These are phyloP conservation scores for Penicillium manginii DNA, from an alignment of 495 filamentous ascomycete species.

Conservation along the genomic window DNA sequence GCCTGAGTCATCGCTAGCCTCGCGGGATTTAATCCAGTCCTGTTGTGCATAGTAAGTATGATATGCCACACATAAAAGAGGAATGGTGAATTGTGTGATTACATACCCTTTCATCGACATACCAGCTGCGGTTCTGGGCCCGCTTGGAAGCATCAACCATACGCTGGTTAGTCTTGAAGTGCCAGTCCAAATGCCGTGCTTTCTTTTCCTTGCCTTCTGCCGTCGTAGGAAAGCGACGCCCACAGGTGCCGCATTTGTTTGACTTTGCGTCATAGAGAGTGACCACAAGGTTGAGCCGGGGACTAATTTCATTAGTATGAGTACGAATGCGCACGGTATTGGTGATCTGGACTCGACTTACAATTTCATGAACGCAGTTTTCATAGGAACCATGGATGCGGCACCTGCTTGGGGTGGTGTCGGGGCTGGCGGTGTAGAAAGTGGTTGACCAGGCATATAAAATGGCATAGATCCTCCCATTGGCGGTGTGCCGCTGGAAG, in stretches of 20 bases:
- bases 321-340: background rate
- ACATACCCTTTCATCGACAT: constrained; percentile 86
- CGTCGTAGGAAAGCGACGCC: constrained; percentile 77
- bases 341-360: constrained; percentile 39
- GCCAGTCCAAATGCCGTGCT: constrained; percentile 95
- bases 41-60: constrained; percentile 26
- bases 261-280: constrained; percentile 77
- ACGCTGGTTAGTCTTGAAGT: constrained; percentile 90
- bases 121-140: constrained; percentile 89
- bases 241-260: constrained; percentile 88
- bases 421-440: constrained; percentile 38
- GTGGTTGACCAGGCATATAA: constrained; percentile 45
- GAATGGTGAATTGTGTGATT: background rate
- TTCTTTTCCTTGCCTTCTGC: constrained; percentile 82
- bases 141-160: constrained; percentile 79
- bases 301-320: constrained; percentile 55
- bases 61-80: background rate
- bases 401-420: constrained; percentile 28
- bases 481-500: constrained; percentile 25
- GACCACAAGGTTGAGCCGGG: constrained; percentile 71
- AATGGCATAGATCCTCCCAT: constrained; percentile 41
- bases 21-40: constrained; percentile 89
- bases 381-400: constrained; percentile 62
- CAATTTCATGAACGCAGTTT: constrained; percentile 77
- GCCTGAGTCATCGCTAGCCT: constrained; percentile 66